Conservation (phyloP, 2,329 filamentous ascomycete species). For the Aureobasidium leucospermi region DNA sequence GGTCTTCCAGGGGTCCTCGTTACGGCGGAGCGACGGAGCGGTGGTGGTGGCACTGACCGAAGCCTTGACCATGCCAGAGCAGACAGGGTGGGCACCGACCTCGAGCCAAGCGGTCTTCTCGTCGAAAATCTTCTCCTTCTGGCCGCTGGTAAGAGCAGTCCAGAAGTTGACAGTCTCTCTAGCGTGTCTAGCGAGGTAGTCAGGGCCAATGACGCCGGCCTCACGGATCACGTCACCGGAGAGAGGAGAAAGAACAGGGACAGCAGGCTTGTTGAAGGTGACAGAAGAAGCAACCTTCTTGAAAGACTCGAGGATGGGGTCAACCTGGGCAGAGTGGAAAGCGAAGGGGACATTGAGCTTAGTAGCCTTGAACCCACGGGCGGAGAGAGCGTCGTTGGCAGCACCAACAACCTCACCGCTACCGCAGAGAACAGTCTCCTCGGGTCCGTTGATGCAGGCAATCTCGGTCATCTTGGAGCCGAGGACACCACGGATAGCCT, state of each 20-base stretch:
- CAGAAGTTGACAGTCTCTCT: conserved; percentile 65
- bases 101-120: conserved; percentile 66
- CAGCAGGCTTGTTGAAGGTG: conserved; percentile 48
- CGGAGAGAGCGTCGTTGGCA: conserved; percentile 42
- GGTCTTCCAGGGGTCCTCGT: conserved; percentile 58
- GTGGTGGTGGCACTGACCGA: conserved; percentile 51
- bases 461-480: conserved; percentile 46
- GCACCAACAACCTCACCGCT: conserved; percentile 52
- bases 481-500: conserved; percentile 47
- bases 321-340: conserved; percentile 60
- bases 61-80: conserved; percentile 60
- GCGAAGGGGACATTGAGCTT: conserved; percentile 60
- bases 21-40: conserved; percentile 55
- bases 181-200: conserved; percentile 58
- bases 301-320: conserved; percentile 55
- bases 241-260: conserved; percentile 63
- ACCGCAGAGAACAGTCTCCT: conserved; percentile 67
- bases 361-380: conserved; percentile 52
- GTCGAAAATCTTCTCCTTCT: conserved; percentile 52
- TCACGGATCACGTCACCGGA: conserved; percentile 53
- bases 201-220: conserved; percentile 48
- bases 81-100: conserved; percentile 66
- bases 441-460: conserved; percentile 69
- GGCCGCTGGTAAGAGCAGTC: conserved; percentile 52
- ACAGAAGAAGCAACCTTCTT: conserved; percentile 48